Base-by-base conservation (phyloP, 2,329 filamentous ascomycete genomes). In the Trichoderma sp. region DNA sequence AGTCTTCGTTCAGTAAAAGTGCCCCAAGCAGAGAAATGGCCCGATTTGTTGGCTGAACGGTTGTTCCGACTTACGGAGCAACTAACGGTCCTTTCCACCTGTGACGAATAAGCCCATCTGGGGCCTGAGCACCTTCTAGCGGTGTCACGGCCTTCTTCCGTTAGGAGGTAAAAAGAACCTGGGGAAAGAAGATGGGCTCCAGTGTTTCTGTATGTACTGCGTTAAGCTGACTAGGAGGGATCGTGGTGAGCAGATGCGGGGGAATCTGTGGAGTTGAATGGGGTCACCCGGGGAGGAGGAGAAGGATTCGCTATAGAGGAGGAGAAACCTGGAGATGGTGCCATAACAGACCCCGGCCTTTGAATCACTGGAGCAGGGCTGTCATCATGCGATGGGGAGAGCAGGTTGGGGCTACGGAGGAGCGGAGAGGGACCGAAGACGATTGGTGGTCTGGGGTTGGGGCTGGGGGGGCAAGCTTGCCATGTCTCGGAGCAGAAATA, bases 211-310 rank as follows among this genome's bases (percentile, higher is more conserved):
- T 28, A 28, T 28, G 28, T 28, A 28, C 28, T 28, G 28, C 7
- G 28, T 28, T 28, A 4, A 26, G 17, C 43, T 43, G 30, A 21
- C 15, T 52, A 15, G 58, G 15, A 61, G 45, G 34, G 21, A 41
- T 21, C 30, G 21, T 39, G 24, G 14, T 14, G 47, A 61, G 34
- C 34, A 51, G 19, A 61, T 61, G 58, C 58, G 58, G 58, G 58
- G 58, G 44, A 52, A 17, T 9, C 10, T 24, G 21, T 30, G 58
- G 58, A 52, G 48, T 39, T 2, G 47, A 61, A 45, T n/a, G 30
- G 57, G 30, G 30, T 51, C 26, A 21, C 10, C 41, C 50, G 57
- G 19, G 17, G 43, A 45, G 17, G 10, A 34, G 26, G 5, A 39
- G 7, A 28, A 1, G 12, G 21, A 39, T 39, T 12, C 34, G 34